Base-by-base conservation (phyloP, 495 filamentous ascomycete genomes). In the Tuber microsphaerosporum region DNA sequence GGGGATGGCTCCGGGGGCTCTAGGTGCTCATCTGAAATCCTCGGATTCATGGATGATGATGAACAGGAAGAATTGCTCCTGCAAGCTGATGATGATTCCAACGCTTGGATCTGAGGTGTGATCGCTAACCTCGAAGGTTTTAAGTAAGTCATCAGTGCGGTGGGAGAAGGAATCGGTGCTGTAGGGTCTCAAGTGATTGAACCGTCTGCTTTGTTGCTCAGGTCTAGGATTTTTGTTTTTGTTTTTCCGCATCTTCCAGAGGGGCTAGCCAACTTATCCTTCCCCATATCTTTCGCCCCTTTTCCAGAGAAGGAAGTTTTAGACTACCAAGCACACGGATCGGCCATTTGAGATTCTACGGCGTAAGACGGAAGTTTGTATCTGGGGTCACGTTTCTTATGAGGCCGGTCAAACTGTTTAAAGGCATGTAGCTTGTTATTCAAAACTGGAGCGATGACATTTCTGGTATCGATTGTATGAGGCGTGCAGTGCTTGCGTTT, bases 21-120 rank as follows among this genome's bases (percentile, higher is more conserved):
- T 4, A 19, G 10, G 45, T 5, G 43, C 37, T 43, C 43, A 72
- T 14, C 72, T n/a, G 74, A 71, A 20, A 65, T 77, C 10, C 68
- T 77, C 46, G 51, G 39, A 22, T 71, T 74, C 68, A 51, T 22
- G 5, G 74, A 61, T 44, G 65, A 70, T 12, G 51, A 34, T 19
- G 61, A 71, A 2, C 22, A 69, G 42, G 44, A 71, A 34, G 56
- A 65, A 65, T 34, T 65, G 56, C 26, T 65, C 26, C 56, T 65
- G 2, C 26, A 16, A 26, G 26, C 26, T 26, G 26, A 65, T 17
- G 22, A 26, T 56, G 56, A 65, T 31, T 31, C 56, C 56, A 10
- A 14, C 26, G 1, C 56, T 26, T 65, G 56, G 56, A 34, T 34
- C 14, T 65, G 12, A 61, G n/a, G 56, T 16, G 56, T 61, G 26